Evolutionary conservation across 2,329 filamentous ascomycete genomes (phyloP), one percentile per base, ranked within the genome.

Genomic region (Xylariomycetidae sp.): DNA sequence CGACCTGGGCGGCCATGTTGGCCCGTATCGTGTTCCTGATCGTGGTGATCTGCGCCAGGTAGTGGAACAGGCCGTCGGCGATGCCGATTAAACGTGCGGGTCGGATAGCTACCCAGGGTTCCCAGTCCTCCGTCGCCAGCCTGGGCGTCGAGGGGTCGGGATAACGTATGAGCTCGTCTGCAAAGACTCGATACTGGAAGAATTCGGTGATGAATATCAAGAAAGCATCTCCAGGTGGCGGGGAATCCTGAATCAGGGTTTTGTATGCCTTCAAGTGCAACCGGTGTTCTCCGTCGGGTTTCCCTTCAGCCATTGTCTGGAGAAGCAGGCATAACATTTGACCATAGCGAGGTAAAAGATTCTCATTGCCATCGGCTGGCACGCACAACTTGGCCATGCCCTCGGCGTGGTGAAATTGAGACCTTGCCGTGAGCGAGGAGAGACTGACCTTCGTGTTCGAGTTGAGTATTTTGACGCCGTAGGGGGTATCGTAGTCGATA

Each of bases 121-220:
- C 54, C 65, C 68, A 71, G 26, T 66, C 59, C 32, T 69, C 63
- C 1, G 59, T 58, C n/a, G 61, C 61, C 7, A 69, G 50, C 6
- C 59, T 61, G 11, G 51, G 51, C 16, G 51, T 58, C 27, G 49
- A 50, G 14, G 53, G 56, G 41, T 59, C 62, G 12, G 66, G 66
- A 35, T 69, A 66, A 51, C 65, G 69, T 32, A 82, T 64, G 2
- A 82, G 59, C 41, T 81, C 75, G 46, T 82, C 77, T n/a, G 75
- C 75, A 39, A 70, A 75, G 25, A 81, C 76, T 56, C 92, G 86
- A 50, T 92, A 94, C 54, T 88, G 83, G 58, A 94, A 90, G 61
- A 94, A 90, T 55, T 85, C 81, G 42, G 82, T 80, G 38, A 79
- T 73, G 47, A 79, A 79, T 8, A 67, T 62, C 17, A 66, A 52